Percentiles rank a stretch among this genome's conserved stretches.
These are phyloP conservation scores for Aspergillus ibericus DNA, from an alignment of 2,329 filamentous ascomycete genomes.

Conservation along the genomic window DNA sequence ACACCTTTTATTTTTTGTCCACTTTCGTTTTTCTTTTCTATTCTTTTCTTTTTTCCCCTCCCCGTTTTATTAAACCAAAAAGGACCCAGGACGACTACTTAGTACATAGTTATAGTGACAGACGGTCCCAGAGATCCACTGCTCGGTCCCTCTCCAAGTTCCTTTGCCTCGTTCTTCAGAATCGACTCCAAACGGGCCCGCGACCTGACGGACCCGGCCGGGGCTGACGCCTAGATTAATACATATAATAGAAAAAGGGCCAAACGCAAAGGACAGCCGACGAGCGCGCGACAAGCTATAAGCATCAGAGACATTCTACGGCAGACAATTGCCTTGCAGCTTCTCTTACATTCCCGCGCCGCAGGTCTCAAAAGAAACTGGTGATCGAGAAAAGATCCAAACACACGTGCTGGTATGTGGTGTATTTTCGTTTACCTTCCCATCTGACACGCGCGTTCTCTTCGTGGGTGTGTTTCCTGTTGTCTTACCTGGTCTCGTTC, in stretches of 20 bases:
- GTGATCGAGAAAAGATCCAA: conserved; percentile 9
- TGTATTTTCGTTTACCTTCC: conserved; percentile 12
- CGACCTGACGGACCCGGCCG: conserved; percentile 10
- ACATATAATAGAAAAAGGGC: conserved; percentile 1
- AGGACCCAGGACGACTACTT: conserved; percentile 9
- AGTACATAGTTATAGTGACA: conserved; percentile 18
- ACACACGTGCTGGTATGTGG: conserved; percentile 24
- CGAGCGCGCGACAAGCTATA: conserved; percentile 7
- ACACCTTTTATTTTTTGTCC: conserved; percentile 10
- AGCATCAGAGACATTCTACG: conserved; percentile 18
- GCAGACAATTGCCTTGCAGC: conserved; percentile 24
- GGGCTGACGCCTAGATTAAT: conserved; percentile 2
- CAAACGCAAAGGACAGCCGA: conserved; percentile 1
- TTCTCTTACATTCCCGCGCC: conserved; percentile 22
- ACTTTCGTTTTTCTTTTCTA: conserved; percentile 2
- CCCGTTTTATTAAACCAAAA: conserved; percentile 13
- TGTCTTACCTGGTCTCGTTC: conserved; percentile 6
- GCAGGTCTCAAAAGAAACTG: conserved; percentile 18
- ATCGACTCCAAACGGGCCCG: conserved; percentile 10
- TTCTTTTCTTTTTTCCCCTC: conserved; percentile 13
- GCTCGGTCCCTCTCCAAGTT: conserved; percentile 3
- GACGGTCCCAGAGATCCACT: conserved; percentile 18
- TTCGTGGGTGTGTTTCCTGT: not conserved
- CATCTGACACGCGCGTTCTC: not conserved
- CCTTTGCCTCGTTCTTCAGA: conserved; percentile 13